Percentiles rank a stretch among this genome's conserved stretches.
phyloP scores from a whole-genome alignment of 2,329 filamentous ascomycete genomes.

The Beauveria sp. region DNA sequence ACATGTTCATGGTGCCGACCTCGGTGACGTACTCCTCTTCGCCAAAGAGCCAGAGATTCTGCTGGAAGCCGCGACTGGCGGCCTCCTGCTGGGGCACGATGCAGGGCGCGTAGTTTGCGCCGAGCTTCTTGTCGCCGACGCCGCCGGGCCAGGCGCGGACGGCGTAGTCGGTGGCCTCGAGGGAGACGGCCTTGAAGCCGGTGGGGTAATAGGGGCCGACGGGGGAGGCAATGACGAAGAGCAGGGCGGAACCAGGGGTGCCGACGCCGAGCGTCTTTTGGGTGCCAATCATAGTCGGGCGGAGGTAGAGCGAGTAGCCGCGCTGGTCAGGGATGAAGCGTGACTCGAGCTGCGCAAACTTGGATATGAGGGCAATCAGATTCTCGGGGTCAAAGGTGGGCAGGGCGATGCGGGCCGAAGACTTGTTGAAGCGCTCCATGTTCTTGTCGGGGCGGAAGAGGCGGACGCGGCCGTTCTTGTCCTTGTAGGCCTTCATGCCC shows the following conservation, averaged over 20 bases:
- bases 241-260: constrained; percentile 81
- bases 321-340: constrained; percentile 81
- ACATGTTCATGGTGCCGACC: constrained; percentile 98
- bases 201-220: constrained; percentile 98
- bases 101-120: constrained; percentile 98
- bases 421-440: constrained; percentile 92
- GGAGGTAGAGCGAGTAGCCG: constrained; percentile 92
- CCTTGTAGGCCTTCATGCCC: constrained; percentile 99
- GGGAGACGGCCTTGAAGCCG: constrained; percentile 91
- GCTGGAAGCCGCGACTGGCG: constrained; percentile 85
- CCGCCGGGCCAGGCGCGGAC: constrained; percentile 97
- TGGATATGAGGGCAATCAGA: constrained; percentile 73
- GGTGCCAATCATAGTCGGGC: constrained; percentile 95
- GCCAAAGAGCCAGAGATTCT: constrained; percentile 97
- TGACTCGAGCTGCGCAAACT: constrained; percentile 72
- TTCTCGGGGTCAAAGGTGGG: constrained; percentile 72
- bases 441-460: constrained; percentile 94
- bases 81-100: constrained; percentile 94
- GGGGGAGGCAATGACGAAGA: constrained; percentile 92
- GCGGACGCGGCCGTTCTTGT: constrained; percentile 67
- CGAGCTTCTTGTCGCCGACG: constrained; percentile 96
- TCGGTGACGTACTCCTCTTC: constrained; percentile 94
- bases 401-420: constrained; percentile 81
- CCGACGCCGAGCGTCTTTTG: constrained; percentile 90
- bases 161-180: constrained; percentile 94